These are phyloP conservation scores for Ustilago bromivora DNA, from an alignment of 1,284 basidiomycete genomes.

Conservation along the genomic window DNA sequence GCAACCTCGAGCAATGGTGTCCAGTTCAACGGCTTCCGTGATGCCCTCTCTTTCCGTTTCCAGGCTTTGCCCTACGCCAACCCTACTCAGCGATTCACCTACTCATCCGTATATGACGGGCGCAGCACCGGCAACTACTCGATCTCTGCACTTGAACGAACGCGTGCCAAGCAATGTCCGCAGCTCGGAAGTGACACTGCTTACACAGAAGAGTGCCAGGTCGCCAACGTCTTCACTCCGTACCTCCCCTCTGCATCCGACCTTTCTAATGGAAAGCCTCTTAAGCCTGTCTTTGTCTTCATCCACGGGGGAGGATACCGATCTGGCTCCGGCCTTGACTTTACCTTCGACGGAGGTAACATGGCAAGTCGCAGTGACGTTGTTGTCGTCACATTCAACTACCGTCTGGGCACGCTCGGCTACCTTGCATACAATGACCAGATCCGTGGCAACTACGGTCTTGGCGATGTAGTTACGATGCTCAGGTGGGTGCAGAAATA, in stretches of 20 bases:
- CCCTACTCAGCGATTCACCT: slow-evolving; percentile 38
- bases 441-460: slow-evolving; percentile 59
- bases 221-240: slow-evolving; percentile 75
- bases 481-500: slow-evolving; percentile 75
- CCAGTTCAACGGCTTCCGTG: slow-evolving; percentile 41
- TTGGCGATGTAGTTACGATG: slow-evolving; percentile 60
- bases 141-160: slow-evolving; percentile 24
- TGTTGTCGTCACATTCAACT: slow-evolving; percentile 75
- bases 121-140: slow-evolving; percentile 3
- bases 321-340: slow-evolving; percentile 71
- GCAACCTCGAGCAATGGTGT: slow-evolving; percentile 28
- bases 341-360: slow-evolving; percentile 72
- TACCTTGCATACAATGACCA: slow-evolving; percentile 48
- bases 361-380: slow-evolving; percentile 72
- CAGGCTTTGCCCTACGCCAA: slow-evolving; percentile 41
- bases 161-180: slow-evolving; percentile 34
- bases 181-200: slow-evolving; percentile 10
- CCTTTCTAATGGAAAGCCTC: slow-evolving; percentile 14
- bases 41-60: slow-evolving; percentile 49
- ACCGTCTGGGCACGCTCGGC: slow-evolving; percentile 70
- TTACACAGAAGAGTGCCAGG: slow-evolving; percentile 72
- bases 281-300: slow-evolving; percentile 75
- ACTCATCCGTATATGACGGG: slow-evolving; percentile 39
- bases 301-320: slow-evolving; percentile 71
- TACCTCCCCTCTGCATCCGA: slow-evolving; percentile 69